These are phyloP conservation scores for Syncephalastrum sp. DNA, from an alignment of 371 early-diverging fungal genomes.

Conservation along the genomic window DNA sequence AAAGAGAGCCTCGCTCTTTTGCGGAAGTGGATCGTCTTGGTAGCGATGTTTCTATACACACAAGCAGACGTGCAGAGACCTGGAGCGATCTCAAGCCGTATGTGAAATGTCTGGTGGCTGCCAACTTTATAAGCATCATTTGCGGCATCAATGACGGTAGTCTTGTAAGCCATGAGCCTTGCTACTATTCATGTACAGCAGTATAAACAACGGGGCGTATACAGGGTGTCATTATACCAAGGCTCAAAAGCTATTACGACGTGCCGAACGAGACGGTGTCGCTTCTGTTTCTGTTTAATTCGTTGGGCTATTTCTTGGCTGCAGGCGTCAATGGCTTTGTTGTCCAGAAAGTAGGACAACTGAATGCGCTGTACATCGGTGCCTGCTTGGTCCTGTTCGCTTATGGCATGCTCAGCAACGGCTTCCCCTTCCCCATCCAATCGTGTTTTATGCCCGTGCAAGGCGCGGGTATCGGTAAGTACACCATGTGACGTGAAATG, in stretches of 20 bases:
- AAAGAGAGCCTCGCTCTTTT: too few species aligned
- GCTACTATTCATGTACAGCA: too few species aligned
- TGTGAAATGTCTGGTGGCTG: conserved; percentile 15
- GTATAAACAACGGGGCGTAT: too few species aligned
- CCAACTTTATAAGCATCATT: conserved; percentile 19
- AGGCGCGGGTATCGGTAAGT: conserved; percentile 21
- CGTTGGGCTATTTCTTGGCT: conserved; percentile 27
- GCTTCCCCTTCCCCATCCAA: conserved; percentile 22
- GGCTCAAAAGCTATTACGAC: conserved; percentile 27
- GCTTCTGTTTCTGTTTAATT: conserved; percentile 28
- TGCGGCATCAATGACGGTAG: conserved; percentile 30
- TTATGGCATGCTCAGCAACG: conserved; percentile 18
- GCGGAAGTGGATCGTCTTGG: too few species aligned
- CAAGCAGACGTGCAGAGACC: conserved; percentile 2
- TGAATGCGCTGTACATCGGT: conserved; percentile 20
- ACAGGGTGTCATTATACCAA: conserved; percentile 30
- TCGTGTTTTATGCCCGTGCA: conserved; percentile 23
- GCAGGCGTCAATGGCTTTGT: conserved; percentile 28
- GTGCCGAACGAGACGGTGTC: conserved; percentile 28
- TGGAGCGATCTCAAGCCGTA: conserved; percentile 25
- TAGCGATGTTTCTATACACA: too few species aligned
- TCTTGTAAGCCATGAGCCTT: conserved; percentile 10
- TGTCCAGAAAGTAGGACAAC: conserved; percentile 25
- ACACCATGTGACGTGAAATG: background rate
- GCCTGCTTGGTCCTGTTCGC: conserved; percentile 8